Conservation (phyloP, 805 yeast species). For the Pichia ethanolica region DNA sequence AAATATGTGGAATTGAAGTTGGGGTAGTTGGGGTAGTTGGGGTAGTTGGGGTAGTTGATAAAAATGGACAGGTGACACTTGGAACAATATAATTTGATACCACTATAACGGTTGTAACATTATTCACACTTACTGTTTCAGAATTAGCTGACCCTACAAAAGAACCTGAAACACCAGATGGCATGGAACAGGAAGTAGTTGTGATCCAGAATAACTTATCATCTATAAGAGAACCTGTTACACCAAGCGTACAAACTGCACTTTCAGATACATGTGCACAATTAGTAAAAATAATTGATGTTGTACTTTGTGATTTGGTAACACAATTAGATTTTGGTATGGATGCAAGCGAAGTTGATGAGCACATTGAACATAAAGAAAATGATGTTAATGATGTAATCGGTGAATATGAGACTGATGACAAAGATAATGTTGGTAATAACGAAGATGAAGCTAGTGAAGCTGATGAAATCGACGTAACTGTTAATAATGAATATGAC, state of each 20-base stretch:
- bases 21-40: not conserved
- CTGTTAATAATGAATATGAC: no score
- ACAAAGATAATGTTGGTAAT: no score
- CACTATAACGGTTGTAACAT: not conserved
- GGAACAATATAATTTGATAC: constrained; percentile 6
- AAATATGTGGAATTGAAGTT: not conserved
- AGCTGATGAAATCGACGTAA: no score
- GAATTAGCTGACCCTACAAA: constrained; percentile 6
- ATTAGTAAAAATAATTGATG: not conserved
- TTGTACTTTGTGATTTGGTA: not conserved
- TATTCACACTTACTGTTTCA: not conserved
- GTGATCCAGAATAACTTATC: constrained; percentile 6
- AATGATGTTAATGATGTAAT: no score
- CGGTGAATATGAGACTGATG: no score
- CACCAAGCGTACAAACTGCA: constrained; percentile 7
- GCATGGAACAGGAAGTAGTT: constrained; percentile 6
- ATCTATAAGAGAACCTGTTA: constrained; percentile 5
- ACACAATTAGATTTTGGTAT: not conserved
- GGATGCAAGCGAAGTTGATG: not conserved
- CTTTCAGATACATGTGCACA: constrained; percentile 1
- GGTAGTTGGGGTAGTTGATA: not conserved
- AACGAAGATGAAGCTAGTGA: no score
- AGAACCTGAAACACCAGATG: constrained; percentile 6
- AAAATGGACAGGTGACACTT: constrained; percentile 1
- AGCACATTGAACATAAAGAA: no score